Base-by-base conservation (phyloP, 1,284 basidiomycete species). In the Limonomyces culmigenus region DNA sequence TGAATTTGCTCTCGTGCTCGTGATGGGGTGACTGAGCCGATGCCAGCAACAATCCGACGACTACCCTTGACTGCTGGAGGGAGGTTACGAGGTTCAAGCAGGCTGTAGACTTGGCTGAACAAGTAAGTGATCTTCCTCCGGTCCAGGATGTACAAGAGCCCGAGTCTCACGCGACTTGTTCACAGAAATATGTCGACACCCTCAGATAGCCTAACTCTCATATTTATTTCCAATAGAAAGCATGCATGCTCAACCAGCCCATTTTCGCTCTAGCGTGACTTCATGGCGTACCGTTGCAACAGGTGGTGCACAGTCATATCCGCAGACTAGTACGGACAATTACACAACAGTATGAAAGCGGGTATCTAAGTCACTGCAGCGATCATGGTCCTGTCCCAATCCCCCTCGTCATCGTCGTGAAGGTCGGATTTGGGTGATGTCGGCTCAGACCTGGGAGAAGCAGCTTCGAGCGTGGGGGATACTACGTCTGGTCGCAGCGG, bases 11-110 rank as follows among this genome's bases (percentile, higher is more conserved):
- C 15, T 37, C 29, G 21, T 34, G 19, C 34, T 14, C 29, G 25
- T 29, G 11, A 20, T 29, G n/a, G n/a, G 8, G n/a, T n/a, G 8
- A 27, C 8, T 34, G 23, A n/a, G n/a, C n/a, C n/a, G n/a, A n/a
- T 14, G n/a, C 29, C 37, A 87, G 84, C 49, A 58, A 60, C 41
- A 67, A 85, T 47, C 51, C 60, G 4, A 55, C 57, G 1, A 68
- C 63, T 4, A 62, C 83, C 16, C 54, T 89, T 30, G 70, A 87
- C 44, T 89, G 85, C 54, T 84, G 75, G 76, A 63, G 60, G 41
- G 70, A 85, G 48, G 80, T 85, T 3, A 54, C 58, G n/a, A 63
- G 62, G 15, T 89, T 89, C 60, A 86, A 76, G 49, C 49, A 59
- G 20, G 68, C 77, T 1, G 78, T 88, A 13, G 63, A 66, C 10